Evolutionary conservation across 495 filamentous ascomycete species (phyloP), one percentile per base, ranked within the genome.

Genomic region (Hypoxylon rickii): DNA sequence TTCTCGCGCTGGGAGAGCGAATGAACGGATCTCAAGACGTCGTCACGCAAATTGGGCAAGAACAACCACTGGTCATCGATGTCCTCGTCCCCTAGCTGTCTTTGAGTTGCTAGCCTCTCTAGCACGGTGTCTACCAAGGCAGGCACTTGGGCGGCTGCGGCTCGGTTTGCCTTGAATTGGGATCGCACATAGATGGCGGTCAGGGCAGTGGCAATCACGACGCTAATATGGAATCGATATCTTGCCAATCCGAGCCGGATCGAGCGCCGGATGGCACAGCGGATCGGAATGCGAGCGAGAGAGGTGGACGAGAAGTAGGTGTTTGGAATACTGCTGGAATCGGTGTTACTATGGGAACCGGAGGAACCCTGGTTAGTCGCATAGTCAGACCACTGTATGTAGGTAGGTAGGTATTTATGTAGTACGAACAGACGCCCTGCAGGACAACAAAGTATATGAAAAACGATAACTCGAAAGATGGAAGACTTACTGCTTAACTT

Each of bases 181-280:
- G 79, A 70, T 17, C 86, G 84, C 18, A 73, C 77, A 66, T 89
- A 90, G 37, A 78, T 54, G 8, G 80, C 51, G 11, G 71, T 66
- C 16, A 76, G 54, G 19, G 83, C 26, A n/a, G 78, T 48, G 3
- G 86, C 39, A 33, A 83, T 73, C 72, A 94, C 63, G 79, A 83
- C 64, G 79, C 83, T 80, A 96, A 97, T 83, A 81, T 87, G 77
- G 84, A 95, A 77, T 90, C 94, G 84, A 96, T 97, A 83, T 87
- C 88, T 82, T 82, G 89, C 86, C 89, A 96, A 73, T 80, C 93
- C 84, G 84, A 89, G 87, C 79, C 89, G 83, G 83, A 95, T 75
- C 77, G 90, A 91, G 78, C 92, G 85, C 77, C 83, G 83, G 89
- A 92, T 63, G 76, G 89, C 83, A 78, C 95, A 99, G 76, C 72